These are phyloP conservation scores for Apiospora hydei DNA, from an alignment of 2,329 filamentous ascomycete species.

Conservation along the genomic window DNA sequence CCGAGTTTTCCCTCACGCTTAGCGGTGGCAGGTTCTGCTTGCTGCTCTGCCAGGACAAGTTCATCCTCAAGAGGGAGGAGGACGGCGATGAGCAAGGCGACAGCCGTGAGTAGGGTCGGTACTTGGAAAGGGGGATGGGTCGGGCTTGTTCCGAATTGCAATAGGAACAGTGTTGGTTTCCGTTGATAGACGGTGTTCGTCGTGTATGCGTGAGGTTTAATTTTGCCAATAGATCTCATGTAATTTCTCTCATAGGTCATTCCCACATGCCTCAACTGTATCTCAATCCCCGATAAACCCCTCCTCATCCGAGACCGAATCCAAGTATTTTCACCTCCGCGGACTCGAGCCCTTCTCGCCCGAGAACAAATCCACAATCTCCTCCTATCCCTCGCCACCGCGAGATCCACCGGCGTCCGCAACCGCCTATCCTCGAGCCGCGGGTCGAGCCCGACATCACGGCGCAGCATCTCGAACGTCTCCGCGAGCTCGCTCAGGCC, in stretches of 20 bases:
- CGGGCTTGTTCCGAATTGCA: too few relatives aligned
- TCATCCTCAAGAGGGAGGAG: neutral
- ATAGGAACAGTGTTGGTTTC: too few relatives aligned
- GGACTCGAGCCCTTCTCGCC: neutral
- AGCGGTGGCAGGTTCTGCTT: neutral
- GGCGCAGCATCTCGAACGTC: neutral
- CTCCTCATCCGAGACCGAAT: neutral
- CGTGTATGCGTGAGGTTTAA: too few relatives aligned
- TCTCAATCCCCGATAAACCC: neutral
- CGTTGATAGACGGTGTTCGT: too few relatives aligned
- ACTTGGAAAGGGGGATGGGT: too few relatives aligned
- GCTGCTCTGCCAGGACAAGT: neutral
- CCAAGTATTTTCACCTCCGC: neutral
- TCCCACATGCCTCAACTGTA: neutral
- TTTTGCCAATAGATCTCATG: too few relatives aligned
- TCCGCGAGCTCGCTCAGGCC: neutral
- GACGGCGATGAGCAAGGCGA: too few relatives aligned
- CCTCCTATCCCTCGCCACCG: neutral
- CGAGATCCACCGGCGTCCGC: conserved; percentile 2
- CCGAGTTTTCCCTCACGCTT: neutral
- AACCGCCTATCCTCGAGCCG: neutral
- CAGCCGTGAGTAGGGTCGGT: too few relatives aligned
- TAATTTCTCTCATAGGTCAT: too few relatives aligned
- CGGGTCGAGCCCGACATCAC: neutral
- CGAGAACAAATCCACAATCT: neutral